A percentile compares a stretch with the other conserved stretches of the same genome.
Conservation (phyloP, 164 flowering plant genomes). For the Umbilicus rupestris region DNA sequence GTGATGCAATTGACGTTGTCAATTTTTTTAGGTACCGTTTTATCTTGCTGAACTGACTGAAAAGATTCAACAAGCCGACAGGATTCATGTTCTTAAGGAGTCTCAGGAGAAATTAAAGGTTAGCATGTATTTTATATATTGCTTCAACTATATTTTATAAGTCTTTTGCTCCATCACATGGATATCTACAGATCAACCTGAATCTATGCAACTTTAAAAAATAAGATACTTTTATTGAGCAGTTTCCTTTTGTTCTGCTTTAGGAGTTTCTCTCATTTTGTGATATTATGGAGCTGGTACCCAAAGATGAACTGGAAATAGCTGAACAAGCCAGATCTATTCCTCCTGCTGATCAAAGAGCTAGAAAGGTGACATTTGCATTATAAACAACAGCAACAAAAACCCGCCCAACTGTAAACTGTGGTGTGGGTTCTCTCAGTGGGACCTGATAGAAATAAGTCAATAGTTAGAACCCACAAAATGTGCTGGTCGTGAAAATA, state of each 20-base stretch:
- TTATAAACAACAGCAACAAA: background rate
- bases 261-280: constrained; percentile 88
- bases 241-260: constrained; percentile 8
- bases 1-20: background rate
- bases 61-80: constrained; percentile 50
- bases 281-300: constrained; percentile 94
- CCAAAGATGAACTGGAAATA: constrained; percentile 62
- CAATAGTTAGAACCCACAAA: background rate
- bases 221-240: background rate
- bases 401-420: background rate
- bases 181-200: background rate
- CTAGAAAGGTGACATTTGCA: constrained; percentile 49
- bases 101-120: constrained; percentile 84
- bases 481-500: too few species aligned
- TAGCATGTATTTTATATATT: constrained; percentile 4
- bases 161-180: background rate
- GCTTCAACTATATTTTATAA: background rate
- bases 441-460: background rate
- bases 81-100: constrained; percentile 50
- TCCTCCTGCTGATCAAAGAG: constrained; percentile 59
- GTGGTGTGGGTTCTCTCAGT: background rate
- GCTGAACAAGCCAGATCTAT: constrained; percentile 30
- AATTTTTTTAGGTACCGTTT: constrained; percentile 63
- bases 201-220: background rate
- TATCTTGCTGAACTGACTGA: constrained; percentile 87